A percentile compares a stretch with the other conserved stretches of the same genome.
These are phyloP conservation scores for Jackrogersella multiformis DNA, from an alignment of 495 filamentous ascomycete genomes.

Conservation along the genomic window DNA sequence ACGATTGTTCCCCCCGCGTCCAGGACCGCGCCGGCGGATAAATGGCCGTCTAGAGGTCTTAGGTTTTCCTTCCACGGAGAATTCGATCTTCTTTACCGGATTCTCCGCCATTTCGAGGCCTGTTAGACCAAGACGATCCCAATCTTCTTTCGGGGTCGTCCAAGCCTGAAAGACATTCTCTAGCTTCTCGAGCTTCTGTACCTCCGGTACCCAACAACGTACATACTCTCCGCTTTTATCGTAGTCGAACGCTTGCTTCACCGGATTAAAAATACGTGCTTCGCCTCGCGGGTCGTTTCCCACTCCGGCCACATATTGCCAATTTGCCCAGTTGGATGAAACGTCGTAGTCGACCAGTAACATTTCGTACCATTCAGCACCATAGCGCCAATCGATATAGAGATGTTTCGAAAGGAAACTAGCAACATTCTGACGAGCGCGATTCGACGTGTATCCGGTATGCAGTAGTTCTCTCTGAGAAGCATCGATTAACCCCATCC, in stretches of 20 bases:
- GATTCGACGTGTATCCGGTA: slow-evolving; percentile 77
- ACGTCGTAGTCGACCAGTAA: slow-evolving; percentile 76
- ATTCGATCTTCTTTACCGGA: slow-evolving; percentile 66
- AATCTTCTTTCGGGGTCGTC: slow-evolving; percentile 62
- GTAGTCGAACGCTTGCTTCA: slow-evolving; percentile 76
- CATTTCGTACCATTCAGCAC: slow-evolving; percentile 81
- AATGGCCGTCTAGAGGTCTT: slow-evolving; percentile 46
- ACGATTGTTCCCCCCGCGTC: slow-evolving; percentile 29
- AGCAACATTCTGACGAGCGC: slow-evolving; percentile 75
- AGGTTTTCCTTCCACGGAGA: slow-evolving; percentile 57
- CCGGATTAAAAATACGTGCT: slow-evolving; percentile 74
- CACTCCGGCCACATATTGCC: slow-evolving; percentile 78
- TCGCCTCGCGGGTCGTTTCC: slow-evolving; percentile 76
- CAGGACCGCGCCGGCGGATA: slow-evolving; percentile 41
- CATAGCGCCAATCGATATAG: slow-evolving; percentile 77
- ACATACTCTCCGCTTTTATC: slow-evolving; percentile 72
- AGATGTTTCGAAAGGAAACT: slow-evolving; percentile 76
- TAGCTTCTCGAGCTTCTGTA: slow-evolving; percentile 58
- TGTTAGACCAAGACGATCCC: slow-evolving; percentile 59
- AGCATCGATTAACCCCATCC: slow-evolving; percentile 76
- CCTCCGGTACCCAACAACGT: slow-evolving; percentile 70
- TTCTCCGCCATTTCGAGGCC: slow-evolving; percentile 63
- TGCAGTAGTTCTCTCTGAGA: slow-evolving; percentile 72
- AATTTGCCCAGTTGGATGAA: slow-evolving; percentile 78
- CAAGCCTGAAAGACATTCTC: slow-evolving; percentile 72